Percentiles rank a stretch among this genome's conserved stretches.
phyloP scores from a whole-genome alignment of 495 filamentous ascomycete species.

The Cladorrhinum samala region DNA sequence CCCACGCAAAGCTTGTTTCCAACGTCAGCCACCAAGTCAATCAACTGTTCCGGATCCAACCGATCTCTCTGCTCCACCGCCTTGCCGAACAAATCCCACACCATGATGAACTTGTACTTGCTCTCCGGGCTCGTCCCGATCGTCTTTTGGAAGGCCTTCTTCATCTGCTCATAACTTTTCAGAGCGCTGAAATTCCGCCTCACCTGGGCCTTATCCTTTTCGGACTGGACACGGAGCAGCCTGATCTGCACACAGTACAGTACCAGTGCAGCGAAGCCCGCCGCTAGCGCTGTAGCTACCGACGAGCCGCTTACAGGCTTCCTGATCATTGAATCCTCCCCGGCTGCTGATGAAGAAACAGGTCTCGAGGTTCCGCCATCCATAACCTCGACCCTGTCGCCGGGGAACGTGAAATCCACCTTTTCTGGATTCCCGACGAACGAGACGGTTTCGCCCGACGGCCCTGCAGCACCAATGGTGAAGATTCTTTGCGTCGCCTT shows the following conservation, averaged over 20 bases:
- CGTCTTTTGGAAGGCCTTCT: constrained; percentile 16
- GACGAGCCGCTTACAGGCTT: constrained; percentile 19
- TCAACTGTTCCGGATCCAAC: constrained; percentile 5
- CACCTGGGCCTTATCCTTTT: constrained; percentile 8
- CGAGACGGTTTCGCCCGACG: constrained; percentile 15
- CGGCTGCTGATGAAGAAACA: not conserved
- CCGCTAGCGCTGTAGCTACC: constrained; percentile 24
- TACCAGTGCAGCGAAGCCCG: constrained; percentile 24
- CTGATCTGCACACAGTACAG: constrained; percentile 22
- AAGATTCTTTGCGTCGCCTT: constrained; percentile 13
- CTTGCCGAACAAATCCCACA: constrained; percentile 18
- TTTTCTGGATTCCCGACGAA: constrained; percentile 18
- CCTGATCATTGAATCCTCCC: too few species aligned
- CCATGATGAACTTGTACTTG: constrained; percentile 27
- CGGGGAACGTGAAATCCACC: constrained; percentile 23
- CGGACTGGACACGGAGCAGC: not conserved
- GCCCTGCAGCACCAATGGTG: constrained; percentile 17
- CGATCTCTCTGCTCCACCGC: constrained; percentile 13
- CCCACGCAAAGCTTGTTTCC: not conserved
- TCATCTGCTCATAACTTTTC: constrained; percentile 24
- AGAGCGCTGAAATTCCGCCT: constrained; percentile 15
- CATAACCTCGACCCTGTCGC: constrained; percentile 17
- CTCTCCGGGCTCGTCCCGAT: constrained; percentile 15
- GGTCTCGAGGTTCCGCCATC: not conserved
- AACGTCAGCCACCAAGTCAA: not conserved